phyloP scores from a whole-genome alignment of 371 early-diverging fungal species.

The Saksenaea vasiformis region DNA sequence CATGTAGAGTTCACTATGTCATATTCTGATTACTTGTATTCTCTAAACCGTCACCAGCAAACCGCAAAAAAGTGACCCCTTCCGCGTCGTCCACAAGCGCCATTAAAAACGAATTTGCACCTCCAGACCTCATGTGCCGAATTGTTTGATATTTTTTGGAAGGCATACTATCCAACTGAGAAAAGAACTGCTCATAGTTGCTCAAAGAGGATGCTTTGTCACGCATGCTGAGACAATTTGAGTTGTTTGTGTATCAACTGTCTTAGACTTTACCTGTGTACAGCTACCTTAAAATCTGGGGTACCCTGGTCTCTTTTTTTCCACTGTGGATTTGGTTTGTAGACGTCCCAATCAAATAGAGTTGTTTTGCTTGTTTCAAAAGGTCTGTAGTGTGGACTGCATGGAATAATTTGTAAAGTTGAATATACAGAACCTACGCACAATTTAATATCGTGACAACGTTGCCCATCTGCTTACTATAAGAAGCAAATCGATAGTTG shows the following conservation, averaged over 20 bases:
- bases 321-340: constrained; percentile 53
- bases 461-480: not conserved
- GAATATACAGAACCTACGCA: not conserved
- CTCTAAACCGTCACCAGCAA: constrained; percentile 24
- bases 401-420: not conserved
- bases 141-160: constrained; percentile 5
- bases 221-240: not conserved
- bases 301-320: constrained; percentile 53
- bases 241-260: not conserved
- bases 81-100: constrained; percentile 38
- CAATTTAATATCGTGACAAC: not conserved
- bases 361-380: not conserved
- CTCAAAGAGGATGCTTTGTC: constrained; percentile 8
- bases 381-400: not conserved
- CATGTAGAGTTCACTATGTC: too few species aligned
- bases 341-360: constrained; percentile 51
- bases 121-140: constrained; percentile 5
- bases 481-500: not conserved
- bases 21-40: constrained; percentile 12
- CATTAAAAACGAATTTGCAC: constrained; percentile 22
- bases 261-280: constrained; percentile 27
- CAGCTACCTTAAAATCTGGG: constrained; percentile 50
- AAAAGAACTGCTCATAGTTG: constrained; percentile 4
- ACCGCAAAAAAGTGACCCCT: constrained; percentile 27
- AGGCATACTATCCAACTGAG: not conserved